Conservation (phyloP, 1,284 basidiomycete genomes). For the Heliocybe sulcata region DNA sequence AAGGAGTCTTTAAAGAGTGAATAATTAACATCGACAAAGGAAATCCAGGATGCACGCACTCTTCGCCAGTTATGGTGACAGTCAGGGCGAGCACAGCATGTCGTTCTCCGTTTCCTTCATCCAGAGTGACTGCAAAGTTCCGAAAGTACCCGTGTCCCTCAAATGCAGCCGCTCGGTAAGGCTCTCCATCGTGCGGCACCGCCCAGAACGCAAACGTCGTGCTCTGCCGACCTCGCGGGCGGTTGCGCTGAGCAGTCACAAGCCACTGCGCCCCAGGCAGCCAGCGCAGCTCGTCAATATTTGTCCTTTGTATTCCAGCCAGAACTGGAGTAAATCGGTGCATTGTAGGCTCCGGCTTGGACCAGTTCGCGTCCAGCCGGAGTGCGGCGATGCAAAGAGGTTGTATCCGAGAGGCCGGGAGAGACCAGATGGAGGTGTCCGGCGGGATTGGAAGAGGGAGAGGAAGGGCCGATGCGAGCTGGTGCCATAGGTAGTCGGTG, state of each 20-base stretch:
- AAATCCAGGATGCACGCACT: conserved; percentile 14
- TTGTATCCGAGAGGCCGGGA: conserved; percentile 28
- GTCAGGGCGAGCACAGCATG: conserved; percentile 23
- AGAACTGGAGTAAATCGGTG: conserved; percentile 27
- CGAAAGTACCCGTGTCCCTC: conserved; percentile 27
- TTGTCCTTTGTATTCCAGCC: conserved; percentile 21
- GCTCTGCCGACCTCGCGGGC: conserved; percentile 16
- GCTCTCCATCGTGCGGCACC: conserved; percentile 19
- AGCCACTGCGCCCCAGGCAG: conserved; percentile 37
- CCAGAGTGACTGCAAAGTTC: conserved; percentile 24
- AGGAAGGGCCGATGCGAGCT: conserved; percentile 25
- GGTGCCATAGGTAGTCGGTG: conserved; percentile 45
- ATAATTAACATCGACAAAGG: neutral
- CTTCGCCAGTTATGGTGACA: conserved; percentile 16
- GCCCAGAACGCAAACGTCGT: conserved; percentile 35
- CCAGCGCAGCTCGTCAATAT: conserved; percentile 35
- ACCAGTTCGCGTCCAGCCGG: conserved; percentile 47
- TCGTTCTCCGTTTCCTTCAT: conserved; percentile 12
- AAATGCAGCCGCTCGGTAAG: conserved; percentile 25
- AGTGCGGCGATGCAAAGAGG: conserved; percentile 32
- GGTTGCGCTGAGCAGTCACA: conserved; percentile 32
- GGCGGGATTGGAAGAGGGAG: conserved; percentile 9
- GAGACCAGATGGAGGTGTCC: conserved; percentile 14
- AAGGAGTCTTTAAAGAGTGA: neutral
- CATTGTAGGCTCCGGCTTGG: conserved; percentile 25